Evolutionary conservation across 108 stramenopile species (phyloP), one percentile per base, ranked within the genome.

Genomic region (Seminavis robusta): DNA sequence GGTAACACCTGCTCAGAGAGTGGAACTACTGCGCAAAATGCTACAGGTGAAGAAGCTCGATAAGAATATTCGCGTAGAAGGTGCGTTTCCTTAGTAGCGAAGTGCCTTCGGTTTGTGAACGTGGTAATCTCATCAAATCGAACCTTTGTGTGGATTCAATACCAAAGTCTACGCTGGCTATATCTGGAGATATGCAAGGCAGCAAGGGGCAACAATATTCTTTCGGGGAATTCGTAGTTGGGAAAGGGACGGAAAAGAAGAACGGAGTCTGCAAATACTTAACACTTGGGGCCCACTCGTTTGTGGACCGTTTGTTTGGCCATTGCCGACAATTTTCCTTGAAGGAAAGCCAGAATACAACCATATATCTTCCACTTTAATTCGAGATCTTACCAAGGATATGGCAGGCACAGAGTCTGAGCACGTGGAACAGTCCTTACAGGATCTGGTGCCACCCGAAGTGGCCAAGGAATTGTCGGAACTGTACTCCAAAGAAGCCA

Each of bases 161-260:
- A 11, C 53, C 16, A 33, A 25, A 82, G 84, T 84, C 16, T 84
- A 86, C 8, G 67, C 73, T 8, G 88, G 88, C 15, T 90, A 90
- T 65, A 88, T 94, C 31, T 94, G 92, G 92, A 67, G 88, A 46
- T 81, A 72, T 59, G 91, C 81, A 23, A 84, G 69, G 50, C 54
- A 50, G 1, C 54, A 78, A 38, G 71, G 68, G n/a, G 81, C 74
- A 3, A 49, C 62, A 17, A 51, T 76, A 3, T 83, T 94, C 32
- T 88, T 71, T 54, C 76, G 92, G 26, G 92, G 92, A 6, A 86
- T 94, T 56, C 86, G 92, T 3, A 88, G 77, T 4, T 94, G 92
- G 92, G 67, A 71, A 29, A 77, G 74, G 67, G 92, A 94, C 59
- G 92, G 92, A 10, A 28, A 17, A 1, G 86, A 90, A 1, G 92